These are phyloP conservation scores for Salix dunnii DNA, from an alignment of 345 rosid species.

Conservation along the genomic window DNA sequence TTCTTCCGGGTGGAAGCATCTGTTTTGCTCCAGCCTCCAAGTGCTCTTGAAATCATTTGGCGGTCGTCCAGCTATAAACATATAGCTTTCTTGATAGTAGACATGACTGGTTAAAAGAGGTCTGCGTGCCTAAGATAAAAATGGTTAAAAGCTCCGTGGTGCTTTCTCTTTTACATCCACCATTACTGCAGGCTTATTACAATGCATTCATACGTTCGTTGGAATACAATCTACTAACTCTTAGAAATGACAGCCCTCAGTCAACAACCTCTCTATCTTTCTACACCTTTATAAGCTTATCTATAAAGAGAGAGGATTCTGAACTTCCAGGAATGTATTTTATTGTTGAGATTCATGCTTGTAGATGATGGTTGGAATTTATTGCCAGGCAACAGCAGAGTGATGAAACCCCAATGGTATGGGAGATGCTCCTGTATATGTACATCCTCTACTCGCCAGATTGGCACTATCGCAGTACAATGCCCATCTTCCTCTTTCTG, in stretches of 20 bases:
- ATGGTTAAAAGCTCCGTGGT: background rate
- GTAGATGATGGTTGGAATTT: background rate
- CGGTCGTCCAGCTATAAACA: background rate
- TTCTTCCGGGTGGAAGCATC: background rate
- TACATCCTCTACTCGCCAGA: slow-evolving; percentile 90
- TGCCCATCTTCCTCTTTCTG: slow-evolving; percentile 88
- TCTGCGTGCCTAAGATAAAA: background rate
- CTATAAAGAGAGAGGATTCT: background rate
- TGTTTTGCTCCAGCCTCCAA: background rate
- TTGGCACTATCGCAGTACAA: slow-evolving; percentile 87
- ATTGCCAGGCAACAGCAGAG: slow-evolving; percentile 78
- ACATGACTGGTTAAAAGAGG: background rate
- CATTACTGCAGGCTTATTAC: background rate
- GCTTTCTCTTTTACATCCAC: background rate
- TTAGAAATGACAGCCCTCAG: background rate
- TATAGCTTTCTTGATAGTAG: background rate
- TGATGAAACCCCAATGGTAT: slow-evolving; percentile 94
- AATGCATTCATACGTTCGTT: background rate
- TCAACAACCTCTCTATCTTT: background rate
- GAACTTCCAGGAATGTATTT: background rate
- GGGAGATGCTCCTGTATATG: slow-evolving; percentile 90
- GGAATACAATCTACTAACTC: background rate
- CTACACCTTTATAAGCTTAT: background rate
- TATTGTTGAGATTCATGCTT: background rate
- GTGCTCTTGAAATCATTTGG: background rate